These are phyloP conservation scores for Entoloma clypeatum DNA, from an alignment of 1,284 basidiomycete species.

Conservation along the genomic window DNA sequence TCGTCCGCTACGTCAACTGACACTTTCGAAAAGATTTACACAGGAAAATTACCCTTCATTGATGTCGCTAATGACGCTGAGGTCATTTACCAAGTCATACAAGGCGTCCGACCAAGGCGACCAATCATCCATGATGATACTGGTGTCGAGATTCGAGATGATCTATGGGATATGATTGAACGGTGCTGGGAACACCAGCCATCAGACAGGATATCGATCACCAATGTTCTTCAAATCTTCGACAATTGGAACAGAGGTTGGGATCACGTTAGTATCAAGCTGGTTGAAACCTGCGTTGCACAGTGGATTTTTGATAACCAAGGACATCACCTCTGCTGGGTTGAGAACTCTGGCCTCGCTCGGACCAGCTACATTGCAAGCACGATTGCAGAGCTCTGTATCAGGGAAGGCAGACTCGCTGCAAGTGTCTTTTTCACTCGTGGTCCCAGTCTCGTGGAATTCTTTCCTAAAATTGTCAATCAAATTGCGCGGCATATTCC, in stretches of 20 bases:
- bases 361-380: slow-evolving; percentile 15
- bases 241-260: slow-evolving; percentile 16
- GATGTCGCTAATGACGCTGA: slow-evolving; percentile 17
- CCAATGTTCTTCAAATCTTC: slow-evolving; percentile 9
- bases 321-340: slow-evolving; percentile 17
- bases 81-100: slow-evolving; percentile 18
- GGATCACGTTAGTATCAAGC: slow-evolving; percentile 7
- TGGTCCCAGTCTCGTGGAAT: slow-evolving; percentile 5
- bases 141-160: slow-evolving; percentile 14
- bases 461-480: slow-evolving; percentile 14
- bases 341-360: slow-evolving; percentile 16
- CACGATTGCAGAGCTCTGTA: slow-evolving; percentile 16
- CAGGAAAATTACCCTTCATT: slow-evolving; percentile 15
- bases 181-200: slow-evolving; percentile 17
- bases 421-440: slow-evolving; percentile 15
- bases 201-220: slow-evolving; percentile 8
- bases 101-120: slow-evolving; percentile 15
- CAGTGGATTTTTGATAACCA: slow-evolving; percentile 17
- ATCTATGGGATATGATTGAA: slow-evolving; percentile 17
- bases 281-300: slow-evolving; percentile 12
- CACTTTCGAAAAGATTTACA: slow-evolving; percentile 10
- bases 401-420: slow-evolving; percentile 14
- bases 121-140: slow-evolving; percentile 13
- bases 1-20: neutral
- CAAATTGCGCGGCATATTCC: slow-evolving; percentile 15